phyloP scores from a whole-genome alignment of 1,284 basidiomycete genomes.

The Sparassis latifolia region DNA sequence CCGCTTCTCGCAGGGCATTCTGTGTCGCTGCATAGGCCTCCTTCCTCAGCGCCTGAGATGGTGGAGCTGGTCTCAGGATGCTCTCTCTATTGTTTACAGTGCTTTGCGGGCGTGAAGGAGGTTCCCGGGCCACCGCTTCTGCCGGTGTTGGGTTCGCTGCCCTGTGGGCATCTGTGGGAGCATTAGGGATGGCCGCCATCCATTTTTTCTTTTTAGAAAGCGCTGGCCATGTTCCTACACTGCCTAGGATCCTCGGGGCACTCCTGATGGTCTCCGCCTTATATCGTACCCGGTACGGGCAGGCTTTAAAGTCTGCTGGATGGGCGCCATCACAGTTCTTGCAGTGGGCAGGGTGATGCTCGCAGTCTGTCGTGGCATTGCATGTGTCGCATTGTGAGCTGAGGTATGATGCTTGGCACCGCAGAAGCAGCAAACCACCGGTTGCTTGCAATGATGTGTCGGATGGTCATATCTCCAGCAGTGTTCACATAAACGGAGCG shows the following conservation, averaged over 20 bases:
- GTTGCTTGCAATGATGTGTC: not conserved
- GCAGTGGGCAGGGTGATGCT: not conserved
- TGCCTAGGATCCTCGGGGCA: too few relatives aligned
- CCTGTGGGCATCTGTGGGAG: too few relatives aligned
- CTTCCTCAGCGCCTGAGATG: too few relatives aligned
- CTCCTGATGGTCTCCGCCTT: too few relatives aligned
- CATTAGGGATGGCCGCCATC: too few relatives aligned
- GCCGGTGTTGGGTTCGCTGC: not conserved
- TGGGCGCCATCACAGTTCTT: conserved; percentile 1
- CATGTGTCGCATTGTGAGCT: not conserved
- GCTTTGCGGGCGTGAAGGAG: not conserved
- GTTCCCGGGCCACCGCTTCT: not conserved
- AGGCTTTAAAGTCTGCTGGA: not conserved
- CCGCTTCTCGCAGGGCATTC: not conserved
- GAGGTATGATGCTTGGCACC: not conserved
- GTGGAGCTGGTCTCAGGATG: too few relatives aligned
- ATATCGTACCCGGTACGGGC: not conserved
- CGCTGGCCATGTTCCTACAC: not conserved
- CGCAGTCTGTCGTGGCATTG: not conserved
- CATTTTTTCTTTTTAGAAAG: not conserved
- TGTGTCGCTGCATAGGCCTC: too few relatives aligned
- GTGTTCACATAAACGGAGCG: not conserved
- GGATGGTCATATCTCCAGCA: conserved; percentile 2
- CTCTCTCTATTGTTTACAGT: not conserved
- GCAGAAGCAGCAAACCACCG: not conserved